Evolutionary conservation across 1,284 basidiomycete species (phyloP).

Genomic region (Cerioporus squamosus): DNA sequence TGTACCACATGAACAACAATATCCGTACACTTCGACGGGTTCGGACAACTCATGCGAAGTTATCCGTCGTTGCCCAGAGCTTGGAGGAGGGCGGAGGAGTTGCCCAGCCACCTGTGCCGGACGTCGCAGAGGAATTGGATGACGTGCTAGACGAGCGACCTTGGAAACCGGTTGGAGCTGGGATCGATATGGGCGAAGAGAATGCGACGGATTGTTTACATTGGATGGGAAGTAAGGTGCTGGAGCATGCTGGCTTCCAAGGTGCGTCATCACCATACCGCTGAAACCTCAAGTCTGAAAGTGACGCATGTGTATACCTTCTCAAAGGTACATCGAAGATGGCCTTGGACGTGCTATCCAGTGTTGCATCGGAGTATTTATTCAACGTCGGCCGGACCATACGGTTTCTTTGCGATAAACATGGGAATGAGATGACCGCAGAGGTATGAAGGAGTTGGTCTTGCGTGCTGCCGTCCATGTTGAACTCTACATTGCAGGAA

Average conservation of each 20-base stretch:
- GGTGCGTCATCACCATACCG: conserved; percentile 49
- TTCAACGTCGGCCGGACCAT: conserved; percentile 88
- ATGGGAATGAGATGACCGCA: conserved; percentile 75
- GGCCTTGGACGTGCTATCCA: conserved; percentile 81
- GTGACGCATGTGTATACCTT: not conserved
- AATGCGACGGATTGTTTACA: conserved; percentile 63
- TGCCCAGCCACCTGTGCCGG: conserved; percentile 15
- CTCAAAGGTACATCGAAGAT: conserved; percentile 62
- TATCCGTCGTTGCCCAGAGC: conserved; percentile 56
- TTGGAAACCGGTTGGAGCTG: conserved; percentile 47
- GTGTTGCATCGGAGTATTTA: conserved; percentile 83
- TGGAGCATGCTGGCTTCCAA: conserved; percentile 91
- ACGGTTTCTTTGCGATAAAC: conserved; percentile 82
- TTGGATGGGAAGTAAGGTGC: conserved; percentile 74
- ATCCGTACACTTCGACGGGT: conserved; percentile 73
- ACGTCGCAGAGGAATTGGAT: conserved; percentile 43
- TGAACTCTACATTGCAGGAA: conserved; percentile 58
- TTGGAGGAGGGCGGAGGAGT: conserved; percentile 48
- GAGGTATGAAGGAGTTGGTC: conserved; percentile 57
- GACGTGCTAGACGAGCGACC: conserved; percentile 55
- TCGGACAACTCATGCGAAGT: conserved; percentile 70
- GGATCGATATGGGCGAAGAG: conserved; percentile 52
- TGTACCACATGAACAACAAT: conserved; percentile 73
- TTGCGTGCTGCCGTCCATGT: not conserved
- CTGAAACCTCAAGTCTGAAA: not conserved